Evolutionary conservation across 805 yeast species (phyloP).

Genomic region (Komagataella kurtzmanii): DNA sequence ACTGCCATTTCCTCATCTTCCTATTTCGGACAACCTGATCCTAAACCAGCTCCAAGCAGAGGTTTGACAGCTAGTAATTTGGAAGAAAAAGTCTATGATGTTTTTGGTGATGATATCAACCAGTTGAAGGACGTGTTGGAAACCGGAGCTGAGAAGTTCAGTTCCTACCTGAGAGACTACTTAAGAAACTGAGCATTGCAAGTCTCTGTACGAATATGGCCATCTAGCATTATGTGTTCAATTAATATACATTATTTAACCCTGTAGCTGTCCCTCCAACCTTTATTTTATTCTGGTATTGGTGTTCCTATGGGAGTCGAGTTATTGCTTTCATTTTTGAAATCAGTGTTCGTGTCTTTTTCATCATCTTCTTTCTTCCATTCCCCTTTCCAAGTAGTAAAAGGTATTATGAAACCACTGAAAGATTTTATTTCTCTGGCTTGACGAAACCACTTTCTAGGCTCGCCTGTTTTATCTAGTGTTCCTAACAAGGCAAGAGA

Average conservation of each 20-base stretch:
- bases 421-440: neutral
- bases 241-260: neutral
- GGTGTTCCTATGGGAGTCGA: neutral
- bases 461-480: neutral
- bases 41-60: slow-evolving; percentile 45
- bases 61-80: slow-evolving; percentile 30
- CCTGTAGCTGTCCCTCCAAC: neutral
- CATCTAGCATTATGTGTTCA: neutral
- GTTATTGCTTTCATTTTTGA: neutral
- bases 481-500: neutral
- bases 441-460: neutral
- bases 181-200: slow-evolving; percentile 26
- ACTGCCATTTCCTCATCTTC: slow-evolving; percentile 84
- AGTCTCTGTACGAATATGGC: slow-evolving; percentile 4
- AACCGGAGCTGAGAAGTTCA: slow-evolving; percentile 83
- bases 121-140: slow-evolving; percentile 86
- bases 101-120: slow-evolving; percentile 74
- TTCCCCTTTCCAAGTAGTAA: neutral
- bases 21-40: slow-evolving; percentile 81
- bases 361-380: neutral
- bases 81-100: slow-evolving; percentile 38
- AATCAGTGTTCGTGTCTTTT: neutral
- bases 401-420: neutral
- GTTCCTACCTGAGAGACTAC: slow-evolving; percentile 78
- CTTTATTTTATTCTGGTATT: neutral